Base-by-base conservation (phyloP, 768 basidiomycete species). In the Leccinellum albellum region DNA sequence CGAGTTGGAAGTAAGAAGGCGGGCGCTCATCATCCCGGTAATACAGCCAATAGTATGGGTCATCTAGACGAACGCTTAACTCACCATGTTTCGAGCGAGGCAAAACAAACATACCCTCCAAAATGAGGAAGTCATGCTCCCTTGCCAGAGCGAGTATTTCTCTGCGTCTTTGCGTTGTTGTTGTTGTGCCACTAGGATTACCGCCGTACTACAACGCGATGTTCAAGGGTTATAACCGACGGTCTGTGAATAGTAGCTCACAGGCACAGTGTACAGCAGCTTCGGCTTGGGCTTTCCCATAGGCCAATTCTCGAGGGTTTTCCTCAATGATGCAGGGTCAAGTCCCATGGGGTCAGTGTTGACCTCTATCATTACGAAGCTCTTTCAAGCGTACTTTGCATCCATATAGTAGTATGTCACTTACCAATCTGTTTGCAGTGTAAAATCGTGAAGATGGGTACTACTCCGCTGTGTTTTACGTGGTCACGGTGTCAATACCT, bases 171-270 rank as follows among this genome's bases (percentile, higher is more conserved):
- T 83, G 81, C 17, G 81, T 70, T 0, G 86, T 80, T 3, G 86
- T 81, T 6, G 89, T 90, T 70, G 82, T 84, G 5, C 91, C 91
- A 7, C 87, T 87, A 5, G 88, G 88, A 68, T 94, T 91, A 57
- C 86, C 86, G 32, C 91, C 91, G 59, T 85, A 85, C 83, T 87
- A 55, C 8, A 31, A 55, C 46, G 20, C 10, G 6, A 6, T 45
- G 52, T 50, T 32, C 6, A 1, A 46, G 21, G 29, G 54, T 50
- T 53, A 42, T 45, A 31, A 48, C 20, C 51, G 29, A 42, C 15
- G 13, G 37, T 29, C 10, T 10, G 12, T 24, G 28, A 32, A 40
- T 26, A 23, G 20, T 26, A 23, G 20, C 78, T 48, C 67, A 86
- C 85, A 6, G 82, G 84, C 26, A 91, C 84, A 12, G 82, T 90